Evolutionary conservation across 805 yeast genomes (phyloP).

Genomic region (Pichia insulana): DNA sequence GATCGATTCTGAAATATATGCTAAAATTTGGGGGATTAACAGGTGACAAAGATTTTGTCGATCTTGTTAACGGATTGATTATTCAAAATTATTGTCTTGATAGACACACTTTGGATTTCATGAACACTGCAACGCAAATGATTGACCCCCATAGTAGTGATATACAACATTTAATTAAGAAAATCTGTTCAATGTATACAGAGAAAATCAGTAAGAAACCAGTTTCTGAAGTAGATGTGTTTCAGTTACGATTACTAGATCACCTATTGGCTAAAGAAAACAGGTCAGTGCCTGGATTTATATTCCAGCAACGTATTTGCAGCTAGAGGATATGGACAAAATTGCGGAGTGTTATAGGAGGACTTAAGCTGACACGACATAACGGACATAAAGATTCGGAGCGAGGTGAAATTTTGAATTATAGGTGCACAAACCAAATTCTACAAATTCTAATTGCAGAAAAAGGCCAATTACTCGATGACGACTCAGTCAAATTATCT

Average conservation of each 20-base stretch:
- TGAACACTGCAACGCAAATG: not conserved
- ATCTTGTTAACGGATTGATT: not conserved
- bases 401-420: no score
- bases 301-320: not conserved
- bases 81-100: slow-evolving; percentile 3
- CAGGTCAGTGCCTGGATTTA: not conserved
- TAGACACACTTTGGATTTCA: slow-evolving; percentile 3
- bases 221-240: not conserved
- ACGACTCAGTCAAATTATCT: no score
- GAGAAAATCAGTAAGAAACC: not conserved
- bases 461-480: no score
- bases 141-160: no score
- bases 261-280: not conserved
- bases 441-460: no score
- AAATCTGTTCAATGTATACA: no score
- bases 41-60: not conserved
- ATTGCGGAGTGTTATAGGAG: no score
- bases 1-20: slow-evolving; percentile 6
- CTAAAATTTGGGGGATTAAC: slow-evolving; percentile 5
- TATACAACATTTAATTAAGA: no score
- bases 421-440: no score
- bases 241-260: not conserved
- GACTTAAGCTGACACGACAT: no score
- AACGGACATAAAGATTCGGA: no score
- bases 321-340: not conserved